phyloP scores from a whole-genome alignment of 1,284 basidiomycete species.

The Polyporus tsugae region DNA sequence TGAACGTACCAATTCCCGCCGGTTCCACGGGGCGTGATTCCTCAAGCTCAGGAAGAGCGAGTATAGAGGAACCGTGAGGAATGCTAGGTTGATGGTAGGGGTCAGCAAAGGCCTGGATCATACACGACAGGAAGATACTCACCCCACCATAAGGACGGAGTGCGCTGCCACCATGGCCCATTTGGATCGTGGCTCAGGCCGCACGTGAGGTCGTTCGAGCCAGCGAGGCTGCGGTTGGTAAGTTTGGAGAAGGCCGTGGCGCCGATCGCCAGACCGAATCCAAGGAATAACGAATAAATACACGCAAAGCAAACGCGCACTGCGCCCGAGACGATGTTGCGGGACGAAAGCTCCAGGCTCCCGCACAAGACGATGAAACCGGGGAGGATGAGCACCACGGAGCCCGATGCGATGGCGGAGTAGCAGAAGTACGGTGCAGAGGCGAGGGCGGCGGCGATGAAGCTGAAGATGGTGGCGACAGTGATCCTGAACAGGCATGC shows the following conservation, averaged over 20 bases:
- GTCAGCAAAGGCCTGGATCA: neutral
- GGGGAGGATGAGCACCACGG: conserved; percentile 89
- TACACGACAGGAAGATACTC: conserved; percentile 37
- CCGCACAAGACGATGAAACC: conserved; percentile 86
- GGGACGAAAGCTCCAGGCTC: conserved; percentile 81
- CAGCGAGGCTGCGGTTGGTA: conserved; percentile 53
- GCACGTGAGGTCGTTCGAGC: conserved; percentile 70
- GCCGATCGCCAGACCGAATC: conserved; percentile 86
- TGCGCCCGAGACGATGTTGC: conserved; percentile 85
- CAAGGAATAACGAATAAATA: conserved; percentile 80
- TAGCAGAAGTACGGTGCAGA: conserved; percentile 84
- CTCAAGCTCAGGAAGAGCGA: conserved; percentile 79
- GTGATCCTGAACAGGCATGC: conserved; percentile 62
- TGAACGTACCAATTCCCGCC: conserved; percentile 71
- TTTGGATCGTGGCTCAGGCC: conserved; percentile 57
- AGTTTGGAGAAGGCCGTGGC: conserved; percentile 72
- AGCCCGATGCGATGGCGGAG: conserved; percentile 84
- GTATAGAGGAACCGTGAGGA: conserved; percentile 85
- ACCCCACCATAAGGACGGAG: conserved; percentile 65
- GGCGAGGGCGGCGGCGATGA: conserved; percentile 81
- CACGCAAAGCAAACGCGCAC: conserved; percentile 87
- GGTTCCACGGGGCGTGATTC: conserved; percentile 77
- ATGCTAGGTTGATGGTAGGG: conserved; percentile 52
- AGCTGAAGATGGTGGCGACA: conserved; percentile 82
- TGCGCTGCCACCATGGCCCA: conserved; percentile 68